Conservation (phyloP, 352 stramenopile species). For the Phytophthora macrochlamydospora region DNA sequence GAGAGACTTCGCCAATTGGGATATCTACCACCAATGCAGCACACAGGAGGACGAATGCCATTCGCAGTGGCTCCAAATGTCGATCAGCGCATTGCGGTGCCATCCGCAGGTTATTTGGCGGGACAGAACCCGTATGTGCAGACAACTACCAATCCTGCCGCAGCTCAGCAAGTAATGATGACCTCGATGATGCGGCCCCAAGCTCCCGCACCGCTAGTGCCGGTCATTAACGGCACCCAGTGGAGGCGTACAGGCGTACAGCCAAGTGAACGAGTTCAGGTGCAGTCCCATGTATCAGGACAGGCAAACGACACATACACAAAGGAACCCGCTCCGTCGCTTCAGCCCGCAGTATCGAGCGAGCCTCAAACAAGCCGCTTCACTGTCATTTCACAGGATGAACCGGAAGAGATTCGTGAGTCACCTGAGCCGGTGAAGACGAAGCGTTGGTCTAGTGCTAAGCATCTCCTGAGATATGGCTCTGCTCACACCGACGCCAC, state of each 20-base stretch:
- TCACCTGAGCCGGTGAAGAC: constrained; percentile 3
- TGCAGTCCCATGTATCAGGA: background rate
- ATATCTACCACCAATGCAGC: constrained; percentile 15
- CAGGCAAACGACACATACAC: background rate
- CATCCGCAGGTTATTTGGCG: background rate
- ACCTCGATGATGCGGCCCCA: constrained; percentile 6
- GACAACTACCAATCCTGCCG: constrained; percentile 1
- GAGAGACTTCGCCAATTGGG: constrained; percentile 18
- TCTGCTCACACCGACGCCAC: constrained; percentile 18
- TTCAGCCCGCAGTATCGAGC: constrained; percentile 1
- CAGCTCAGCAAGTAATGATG: constrained; percentile 2
- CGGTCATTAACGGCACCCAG: background rate
- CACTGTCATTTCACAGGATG: constrained; percentile 3
- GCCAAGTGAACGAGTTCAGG: background rate
- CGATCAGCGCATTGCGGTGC: background rate
- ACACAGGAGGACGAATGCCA: background rate
- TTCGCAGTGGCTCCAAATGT: background rate
- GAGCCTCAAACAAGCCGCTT: constrained; percentile 3
- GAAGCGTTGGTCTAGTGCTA: background rate
- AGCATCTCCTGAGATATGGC: background rate
- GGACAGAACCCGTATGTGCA: constrained; percentile 15
- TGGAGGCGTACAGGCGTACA: background rate
- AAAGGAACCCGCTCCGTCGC: background rate
- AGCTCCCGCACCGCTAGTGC: constrained; percentile 3
- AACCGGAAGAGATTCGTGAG: background rate